Evolutionary conservation across 768 basidiomycete genomes (phyloP).

Genomic region (Tricholoma bakamatsutake): DNA sequence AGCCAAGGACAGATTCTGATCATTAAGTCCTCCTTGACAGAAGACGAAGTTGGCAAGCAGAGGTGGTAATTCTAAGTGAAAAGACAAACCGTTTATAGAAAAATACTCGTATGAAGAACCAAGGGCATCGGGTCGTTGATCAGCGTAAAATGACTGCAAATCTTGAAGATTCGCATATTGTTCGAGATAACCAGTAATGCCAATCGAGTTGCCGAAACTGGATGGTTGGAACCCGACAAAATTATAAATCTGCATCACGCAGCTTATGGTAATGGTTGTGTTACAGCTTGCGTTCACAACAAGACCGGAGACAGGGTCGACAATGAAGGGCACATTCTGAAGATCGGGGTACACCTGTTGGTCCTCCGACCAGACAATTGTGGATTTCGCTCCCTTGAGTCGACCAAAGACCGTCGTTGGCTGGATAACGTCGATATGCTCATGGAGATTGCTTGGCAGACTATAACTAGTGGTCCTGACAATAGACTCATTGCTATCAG

Average conservation of each 20-base stretch:
- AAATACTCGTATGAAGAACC: constrained; percentile 47
- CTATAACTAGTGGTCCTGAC: constrained; percentile 68
- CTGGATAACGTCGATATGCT: constrained; percentile 62
- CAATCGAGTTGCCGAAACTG: constrained; percentile 41
- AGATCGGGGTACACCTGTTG: constrained; percentile 5
- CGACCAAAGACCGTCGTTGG: constrained; percentile 67
- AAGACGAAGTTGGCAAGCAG: constrained; percentile 6
- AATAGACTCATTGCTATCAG: constrained; percentile 41
- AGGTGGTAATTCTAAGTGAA: background rate
- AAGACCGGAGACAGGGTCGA: constrained; percentile 24
- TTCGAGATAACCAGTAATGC: constrained; percentile 48
- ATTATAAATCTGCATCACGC: constrained; percentile 53
- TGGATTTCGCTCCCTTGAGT: constrained; percentile 35
- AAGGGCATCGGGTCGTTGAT: constrained; percentile 42
- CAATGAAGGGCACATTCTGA: constrained; percentile 11
- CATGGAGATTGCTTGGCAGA: constrained; percentile 51
- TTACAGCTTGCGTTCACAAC: constrained; percentile 45
- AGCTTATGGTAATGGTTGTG: constrained; percentile 42
- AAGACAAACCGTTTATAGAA: constrained; percentile 47
- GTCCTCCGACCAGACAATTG: constrained; percentile 21
- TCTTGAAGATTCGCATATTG: constrained; percentile 51
- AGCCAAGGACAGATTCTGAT: constrained; percentile 45
- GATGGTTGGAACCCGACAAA: constrained; percentile 39
- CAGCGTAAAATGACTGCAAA: constrained; percentile 43
- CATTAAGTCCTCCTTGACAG: constrained; percentile 50